Percentiles rank a stretch among this genome's conserved stretches.
Evolutionary conservation across 306 rosid genomes (phyloP).

Genomic region (Canavalia ensiformis): DNA sequence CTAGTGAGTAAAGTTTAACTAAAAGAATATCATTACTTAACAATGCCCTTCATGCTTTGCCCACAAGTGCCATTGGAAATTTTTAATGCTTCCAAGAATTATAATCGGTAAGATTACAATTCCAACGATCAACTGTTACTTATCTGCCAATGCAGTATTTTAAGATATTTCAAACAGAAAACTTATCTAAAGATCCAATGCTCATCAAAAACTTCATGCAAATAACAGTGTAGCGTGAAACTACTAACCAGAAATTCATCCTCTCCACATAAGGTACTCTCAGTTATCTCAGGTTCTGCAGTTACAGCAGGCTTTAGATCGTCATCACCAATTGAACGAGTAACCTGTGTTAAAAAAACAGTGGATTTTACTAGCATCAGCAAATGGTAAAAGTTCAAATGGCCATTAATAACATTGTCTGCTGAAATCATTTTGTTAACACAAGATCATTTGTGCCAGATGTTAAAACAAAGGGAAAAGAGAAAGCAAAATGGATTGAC

Average conservation of each 20-base stretch:
- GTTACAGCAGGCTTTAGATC: conserved; percentile 96
- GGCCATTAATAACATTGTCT: not conserved
- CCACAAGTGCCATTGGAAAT: not conserved
- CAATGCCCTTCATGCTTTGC: not conserved
- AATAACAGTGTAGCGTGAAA: conserved; percentile 27
- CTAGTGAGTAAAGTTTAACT: not conserved
- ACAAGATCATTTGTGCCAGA: not conserved
- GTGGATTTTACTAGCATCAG: conserved; percentile 5
- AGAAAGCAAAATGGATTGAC: not conserved
- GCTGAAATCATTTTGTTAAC: conserved; percentile 2
- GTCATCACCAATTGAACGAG: conserved; percentile 94
- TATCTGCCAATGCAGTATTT: not conserved
- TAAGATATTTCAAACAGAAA: not conserved
- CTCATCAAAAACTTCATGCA: not conserved
- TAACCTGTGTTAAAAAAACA: conserved; percentile 63
- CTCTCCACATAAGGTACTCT: conserved; percentile 65
- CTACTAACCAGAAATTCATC: conserved; percentile 81
- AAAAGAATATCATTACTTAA: not conserved
- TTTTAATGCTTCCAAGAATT: not conserved
- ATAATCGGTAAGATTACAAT: not conserved
- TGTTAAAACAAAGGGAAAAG: not conserved
- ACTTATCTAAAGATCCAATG: conserved; percentile 22
- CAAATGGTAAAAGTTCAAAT: conserved; percentile 11
- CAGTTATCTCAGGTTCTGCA: conserved; percentile 93
- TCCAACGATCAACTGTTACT: conserved; percentile 8